Evolutionary conservation across 164 flowering plant species (phyloP).

Genomic region (Nymphaea thermarum): DNA sequence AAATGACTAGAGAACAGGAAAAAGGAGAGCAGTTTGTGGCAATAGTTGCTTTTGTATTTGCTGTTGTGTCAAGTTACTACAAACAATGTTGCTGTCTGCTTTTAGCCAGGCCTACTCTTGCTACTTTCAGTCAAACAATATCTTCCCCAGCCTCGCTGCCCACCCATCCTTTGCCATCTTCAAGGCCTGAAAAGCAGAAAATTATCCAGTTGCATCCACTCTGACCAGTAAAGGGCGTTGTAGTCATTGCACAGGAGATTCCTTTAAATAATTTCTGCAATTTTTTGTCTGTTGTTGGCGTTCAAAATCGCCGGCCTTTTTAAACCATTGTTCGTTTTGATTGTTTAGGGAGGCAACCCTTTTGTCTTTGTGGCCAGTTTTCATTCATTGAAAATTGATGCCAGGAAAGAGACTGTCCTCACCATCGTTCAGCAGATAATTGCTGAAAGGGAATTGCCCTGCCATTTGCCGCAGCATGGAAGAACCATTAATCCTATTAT

Average conservation of each 20-base stretch:
- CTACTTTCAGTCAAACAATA: background rate
- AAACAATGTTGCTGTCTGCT: background rate
- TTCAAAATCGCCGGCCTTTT: no score
- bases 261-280: background rate
- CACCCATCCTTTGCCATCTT: background rate
- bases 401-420: no score
- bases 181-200: no score
- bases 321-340: no score
- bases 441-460: no score
- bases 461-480: no score
- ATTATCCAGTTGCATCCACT: background rate
- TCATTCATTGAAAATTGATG: background rate
- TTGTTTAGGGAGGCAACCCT: background rate
- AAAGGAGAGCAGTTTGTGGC: background rate
- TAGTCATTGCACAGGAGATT: background rate
- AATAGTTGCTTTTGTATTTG: background rate
- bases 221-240: background rate
- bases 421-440: no score
- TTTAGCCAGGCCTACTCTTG: background rate
- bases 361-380: background rate
- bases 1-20: background rate
- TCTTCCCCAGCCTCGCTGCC: background rate
- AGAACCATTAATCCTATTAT: no score
- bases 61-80: background rate
- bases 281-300: background rate